Evolutionary conservation across 345 rosid species (phyloP), one percentile per base, ranked within the genome.

Genomic region (Reutealis trisperma): DNA sequence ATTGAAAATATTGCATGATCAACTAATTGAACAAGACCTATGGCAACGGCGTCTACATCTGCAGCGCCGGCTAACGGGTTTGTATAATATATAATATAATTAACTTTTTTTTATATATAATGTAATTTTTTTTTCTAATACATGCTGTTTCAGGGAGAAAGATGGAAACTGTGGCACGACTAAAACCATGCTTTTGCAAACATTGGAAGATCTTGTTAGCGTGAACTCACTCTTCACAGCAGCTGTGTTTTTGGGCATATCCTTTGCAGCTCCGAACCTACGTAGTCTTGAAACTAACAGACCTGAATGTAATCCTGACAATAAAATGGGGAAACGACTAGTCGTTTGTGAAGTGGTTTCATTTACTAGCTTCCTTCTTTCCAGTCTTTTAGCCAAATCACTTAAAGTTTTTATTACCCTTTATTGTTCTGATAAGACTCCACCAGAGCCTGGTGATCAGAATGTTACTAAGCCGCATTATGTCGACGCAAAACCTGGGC

Each of bases 361-460:
- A 1, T 85, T 85, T 71, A 77, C 72, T 6, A 79, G 51, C 76
- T 84, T 78, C 81, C 87, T 60, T 2, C 63, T 83, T 16, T 84
- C 88, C 0, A 83, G 79, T 69, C 84, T 84, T n/a, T 84, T 75
- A 11, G 89, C 89, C 51, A 85, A 85, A 64, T 72, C 83, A 13
- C 79, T 83, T 37, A 83, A 80, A 72, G 72, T 76, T 54, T 74
- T 71, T 22, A 55, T 86, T 63, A 69, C 27, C 44, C 44, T 78
- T 45, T 77, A 71, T 34, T 15, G 3, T 37, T 2, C 42, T 0
- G 13, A 30, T 5, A 24, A 64, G n/a, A 5, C 41, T 51, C 5
- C 55, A 13, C 16, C 16, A 12, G 19, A 12, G 4, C 15, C 55
- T 4, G 4, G 22, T n/a, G 41, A 58, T 8, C 8, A n/a, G 6